Percentiles rank a stretch among this genome's conserved stretches.
Conservation (phyloP, 2,329 filamentous ascomycete genomes). For the Trichoderma lentiforme region DNA sequence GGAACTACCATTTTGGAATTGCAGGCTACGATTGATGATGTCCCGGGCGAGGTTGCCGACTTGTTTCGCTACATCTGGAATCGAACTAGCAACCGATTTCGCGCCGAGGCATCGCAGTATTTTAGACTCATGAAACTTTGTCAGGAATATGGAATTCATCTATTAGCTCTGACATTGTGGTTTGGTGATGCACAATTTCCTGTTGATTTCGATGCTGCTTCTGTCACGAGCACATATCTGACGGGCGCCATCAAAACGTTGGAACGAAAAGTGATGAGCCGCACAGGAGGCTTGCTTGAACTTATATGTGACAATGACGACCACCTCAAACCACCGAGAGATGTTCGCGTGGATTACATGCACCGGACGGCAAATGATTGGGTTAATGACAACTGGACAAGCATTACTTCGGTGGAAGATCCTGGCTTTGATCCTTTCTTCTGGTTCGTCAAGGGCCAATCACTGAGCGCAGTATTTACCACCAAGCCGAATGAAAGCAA, state of each 20-base stretch:
- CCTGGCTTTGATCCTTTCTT: background rate
- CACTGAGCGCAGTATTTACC: background rate
- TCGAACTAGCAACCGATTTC: background rate
- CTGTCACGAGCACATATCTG: background rate
- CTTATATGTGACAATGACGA: too few relatives aligned
- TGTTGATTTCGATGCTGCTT: rapidly evolving
- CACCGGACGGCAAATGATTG: background rate
- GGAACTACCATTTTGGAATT: background rate
- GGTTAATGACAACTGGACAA: background rate
- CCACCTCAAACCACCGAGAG: too few relatives aligned
- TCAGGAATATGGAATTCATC: too few relatives aligned
- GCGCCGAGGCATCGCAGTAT: background rate
- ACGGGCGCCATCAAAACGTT: background rate
- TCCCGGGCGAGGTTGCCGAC: background rate
- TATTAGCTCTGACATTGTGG: background rate
- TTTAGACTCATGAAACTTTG: too few relatives aligned
- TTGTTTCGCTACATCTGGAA: background rate
- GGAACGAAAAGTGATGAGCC: background rate
- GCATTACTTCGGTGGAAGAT: background rate
- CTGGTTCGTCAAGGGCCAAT: background rate
- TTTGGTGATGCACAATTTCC: background rate
- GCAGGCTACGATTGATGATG: background rate
- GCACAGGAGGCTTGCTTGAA: background rate
- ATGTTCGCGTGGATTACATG: background rate
- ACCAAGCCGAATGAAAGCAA: background rate